phyloP scores from a whole-genome alignment of 176 grass and related monocot species.

The Ananas comosus region DNA sequence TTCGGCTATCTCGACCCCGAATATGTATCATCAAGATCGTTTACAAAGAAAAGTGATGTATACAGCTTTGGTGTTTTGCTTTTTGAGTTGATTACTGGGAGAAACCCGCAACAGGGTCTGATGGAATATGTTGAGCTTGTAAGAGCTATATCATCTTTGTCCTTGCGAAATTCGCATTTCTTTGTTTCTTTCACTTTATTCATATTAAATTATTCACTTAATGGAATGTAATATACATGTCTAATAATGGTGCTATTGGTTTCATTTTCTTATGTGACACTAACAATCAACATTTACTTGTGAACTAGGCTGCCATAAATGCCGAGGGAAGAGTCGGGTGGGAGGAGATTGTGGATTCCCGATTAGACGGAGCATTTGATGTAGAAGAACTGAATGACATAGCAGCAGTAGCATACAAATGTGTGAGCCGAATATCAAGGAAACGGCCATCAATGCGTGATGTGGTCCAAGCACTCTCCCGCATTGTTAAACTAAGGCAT shows the following conservation, averaged over 20 bases:
- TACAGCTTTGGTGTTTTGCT: slow-evolving; percentile 91
- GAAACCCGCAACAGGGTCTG: slow-evolving; percentile 93
- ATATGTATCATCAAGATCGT: slow-evolving; percentile 76
- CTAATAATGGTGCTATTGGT: too few relatives aligned
- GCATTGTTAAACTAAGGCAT: slow-evolving; percentile 33
- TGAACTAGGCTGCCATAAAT: slow-evolving; percentile 66
- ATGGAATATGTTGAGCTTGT: slow-evolving; percentile 98
- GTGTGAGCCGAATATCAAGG: slow-evolving; percentile 50
- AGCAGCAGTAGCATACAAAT: slow-evolving; percentile 65
- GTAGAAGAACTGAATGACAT: slow-evolving; percentile 66
- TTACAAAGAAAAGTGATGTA: slow-evolving; percentile 98
- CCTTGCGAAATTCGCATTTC: neutral
- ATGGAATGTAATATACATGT: too few relatives aligned
- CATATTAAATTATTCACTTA: too few relatives aligned
- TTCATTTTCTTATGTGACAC: neutral
- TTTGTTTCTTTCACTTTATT: neutral
- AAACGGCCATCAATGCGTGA: slow-evolving; percentile 76
- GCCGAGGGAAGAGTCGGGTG: slow-evolving; percentile 62
- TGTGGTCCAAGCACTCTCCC: slow-evolving; percentile 53
- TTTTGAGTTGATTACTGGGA: slow-evolving; percentile 81
- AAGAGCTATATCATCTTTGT: slow-evolving; percentile 18
- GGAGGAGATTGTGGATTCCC: slow-evolving; percentile 81
- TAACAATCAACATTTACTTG: neutral
- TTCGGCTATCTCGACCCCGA: slow-evolving; percentile 89
- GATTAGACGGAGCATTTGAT: slow-evolving; percentile 60